Evolutionary conservation across 2,329 filamentous ascomycete species (phyloP).

Genomic region (Achaetomium macrosporum): DNA sequence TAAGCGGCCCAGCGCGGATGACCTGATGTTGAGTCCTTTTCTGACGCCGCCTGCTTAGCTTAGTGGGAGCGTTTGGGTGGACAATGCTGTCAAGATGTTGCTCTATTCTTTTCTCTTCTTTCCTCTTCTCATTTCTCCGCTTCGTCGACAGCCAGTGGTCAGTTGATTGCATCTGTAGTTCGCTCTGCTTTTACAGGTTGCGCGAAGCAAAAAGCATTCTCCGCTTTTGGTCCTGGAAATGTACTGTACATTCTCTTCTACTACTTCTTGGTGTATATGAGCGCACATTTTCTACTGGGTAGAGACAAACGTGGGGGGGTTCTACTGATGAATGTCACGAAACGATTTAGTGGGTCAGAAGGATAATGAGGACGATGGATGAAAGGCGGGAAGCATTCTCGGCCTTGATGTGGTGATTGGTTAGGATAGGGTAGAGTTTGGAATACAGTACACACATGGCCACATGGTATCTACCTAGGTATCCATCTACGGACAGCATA

Average conservation of each 20-base stretch:
- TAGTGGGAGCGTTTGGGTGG: background rate
- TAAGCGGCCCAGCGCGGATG: slow-evolving; percentile 83
- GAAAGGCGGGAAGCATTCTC: too few species aligned
- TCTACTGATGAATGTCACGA: slow-evolving; percentile 6
- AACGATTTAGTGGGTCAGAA: too few species aligned
- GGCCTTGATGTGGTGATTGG: background rate
- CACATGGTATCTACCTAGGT: background rate
- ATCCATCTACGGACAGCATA: too few species aligned
- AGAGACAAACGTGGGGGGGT: background rate
- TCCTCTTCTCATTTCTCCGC: background rate
- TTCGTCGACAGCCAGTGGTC: background rate
- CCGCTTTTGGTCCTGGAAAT: too few species aligned
- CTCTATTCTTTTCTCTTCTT: background rate
- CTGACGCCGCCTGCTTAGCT: slow-evolving; percentile 49
- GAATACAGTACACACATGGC: background rate
- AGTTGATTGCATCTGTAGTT: too few species aligned
- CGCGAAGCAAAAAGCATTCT: too few species aligned
- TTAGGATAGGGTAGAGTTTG: background rate
- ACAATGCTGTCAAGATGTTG: too few species aligned
- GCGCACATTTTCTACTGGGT: too few species aligned
- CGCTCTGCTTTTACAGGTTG: background rate
- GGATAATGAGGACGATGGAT: too few species aligned
- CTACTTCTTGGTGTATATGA: slow-evolving; percentile 1
- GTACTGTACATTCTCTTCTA: background rate
- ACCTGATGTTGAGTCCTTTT: slow-evolving; percentile 79